phyloP scores from a whole-genome alignment of 495 filamentous ascomycete species.

The Cenococcum geophilum region DNA sequence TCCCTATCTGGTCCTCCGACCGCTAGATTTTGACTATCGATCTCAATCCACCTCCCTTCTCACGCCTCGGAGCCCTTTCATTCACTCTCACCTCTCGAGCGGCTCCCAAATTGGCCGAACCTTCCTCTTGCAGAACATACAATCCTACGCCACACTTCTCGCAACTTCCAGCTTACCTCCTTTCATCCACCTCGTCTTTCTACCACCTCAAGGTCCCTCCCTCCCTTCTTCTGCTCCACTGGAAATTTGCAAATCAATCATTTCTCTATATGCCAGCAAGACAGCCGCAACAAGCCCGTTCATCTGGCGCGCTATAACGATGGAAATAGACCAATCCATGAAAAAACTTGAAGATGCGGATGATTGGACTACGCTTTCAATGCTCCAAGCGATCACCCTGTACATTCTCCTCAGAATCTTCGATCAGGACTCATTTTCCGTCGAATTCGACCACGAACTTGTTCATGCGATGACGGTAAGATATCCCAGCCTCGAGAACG shows the following conservation, averaged over 20 bases:
- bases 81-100: constrained; percentile 2
- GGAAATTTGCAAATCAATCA: constrained; percentile 20
- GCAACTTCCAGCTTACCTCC: background rate
- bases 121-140: constrained; percentile 4
- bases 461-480: constrained; percentile 16
- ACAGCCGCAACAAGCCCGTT: constrained; percentile 17
- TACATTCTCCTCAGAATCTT: constrained; percentile 21
- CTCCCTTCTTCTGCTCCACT: constrained; percentile 1
- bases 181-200: background rate
- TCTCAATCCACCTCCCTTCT: background rate
- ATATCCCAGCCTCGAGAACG: constrained; percentile 1
- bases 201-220: constrained; percentile 2
- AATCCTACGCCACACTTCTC: constrained; percentile 4
- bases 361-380: constrained; percentile 18
- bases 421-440: constrained; percentile 19
- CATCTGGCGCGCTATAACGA: constrained; percentile 19
- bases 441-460: constrained; percentile 16
- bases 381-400: constrained; percentile 17
- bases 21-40: background rate
- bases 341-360: constrained; percentile 12
- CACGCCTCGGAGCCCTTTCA: constrained; percentile 4
- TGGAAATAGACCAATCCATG: constrained; percentile 17
- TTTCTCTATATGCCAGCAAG: constrained; percentile 18
- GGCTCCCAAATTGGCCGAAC: constrained; percentile 5
- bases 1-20: constrained; percentile 5